These are phyloP conservation scores for Platanthera guangdongensis DNA, from an alignment of 106 monocot species.

Conservation along the genomic window DNA sequence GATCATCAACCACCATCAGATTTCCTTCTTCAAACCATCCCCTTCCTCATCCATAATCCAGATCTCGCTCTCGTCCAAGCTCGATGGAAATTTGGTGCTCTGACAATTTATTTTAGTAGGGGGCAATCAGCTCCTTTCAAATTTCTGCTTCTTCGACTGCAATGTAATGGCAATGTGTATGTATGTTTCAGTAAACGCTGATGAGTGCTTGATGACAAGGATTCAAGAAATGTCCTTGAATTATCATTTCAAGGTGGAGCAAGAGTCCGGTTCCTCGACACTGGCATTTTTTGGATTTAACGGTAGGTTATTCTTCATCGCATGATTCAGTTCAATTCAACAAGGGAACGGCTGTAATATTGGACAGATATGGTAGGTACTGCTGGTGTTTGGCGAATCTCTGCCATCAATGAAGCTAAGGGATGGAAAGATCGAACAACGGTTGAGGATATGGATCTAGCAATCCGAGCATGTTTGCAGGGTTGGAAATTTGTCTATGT, in stretches of 20 bases:
- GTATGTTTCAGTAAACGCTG: conserved; percentile 42
- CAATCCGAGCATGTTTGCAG: too few relatives aligned
- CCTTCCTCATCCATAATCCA: conserved; percentile 41
- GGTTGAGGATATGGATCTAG: too few relatives aligned
- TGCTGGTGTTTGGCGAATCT: too few relatives aligned
- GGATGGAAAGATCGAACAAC: too few relatives aligned
- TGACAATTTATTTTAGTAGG: not conserved
- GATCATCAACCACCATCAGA: conserved; percentile 49
- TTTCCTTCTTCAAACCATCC: conserved; percentile 31
- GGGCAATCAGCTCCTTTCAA: not conserved
- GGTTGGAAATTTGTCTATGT: too few relatives aligned
- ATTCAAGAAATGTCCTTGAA: conserved; percentile 85
- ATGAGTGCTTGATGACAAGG: conserved; percentile 82
- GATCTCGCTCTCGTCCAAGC: conserved; percentile 47
- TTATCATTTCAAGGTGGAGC: conserved; percentile 89
- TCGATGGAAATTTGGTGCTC: conserved; percentile 47
- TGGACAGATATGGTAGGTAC: too few relatives aligned
- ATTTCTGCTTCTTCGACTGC: not conserved
- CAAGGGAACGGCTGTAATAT: too few relatives aligned
- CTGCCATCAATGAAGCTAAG: too few relatives aligned
- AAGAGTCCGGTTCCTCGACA: conserved; percentile 58
- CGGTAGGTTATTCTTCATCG: conserved; percentile 20
- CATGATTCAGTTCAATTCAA: not conserved
- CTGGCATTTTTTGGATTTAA: conserved; percentile 72
- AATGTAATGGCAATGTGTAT: not conserved